These are phyloP conservation scores for Mucor piriformis DNA, from an alignment of 371 early-diverging fungal species.

Conservation along the genomic window DNA sequence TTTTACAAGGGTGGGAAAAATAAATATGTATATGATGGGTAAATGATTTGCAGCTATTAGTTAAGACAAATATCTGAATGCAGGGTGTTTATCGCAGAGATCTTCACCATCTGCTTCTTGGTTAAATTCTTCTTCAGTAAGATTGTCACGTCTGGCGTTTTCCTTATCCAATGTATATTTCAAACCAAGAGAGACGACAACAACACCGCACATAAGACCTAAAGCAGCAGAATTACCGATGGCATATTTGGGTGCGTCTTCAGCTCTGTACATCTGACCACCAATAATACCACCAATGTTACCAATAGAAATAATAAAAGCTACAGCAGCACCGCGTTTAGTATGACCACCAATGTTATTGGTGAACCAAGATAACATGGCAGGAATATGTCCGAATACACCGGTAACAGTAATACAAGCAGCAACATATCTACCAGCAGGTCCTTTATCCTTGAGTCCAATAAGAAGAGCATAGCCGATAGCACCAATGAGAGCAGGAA, in stretches of 20 bases:
- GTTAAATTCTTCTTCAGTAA: slow-evolving; percentile 54
- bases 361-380: slow-evolving; percentile 66
- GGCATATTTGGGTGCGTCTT: slow-evolving; percentile 61
- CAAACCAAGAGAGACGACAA: slow-evolving; percentile 41
- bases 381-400: slow-evolving; percentile 59
- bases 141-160: slow-evolving; percentile 57
- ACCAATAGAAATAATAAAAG: slow-evolving; percentile 64
- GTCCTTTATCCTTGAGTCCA: slow-evolving; percentile 32
- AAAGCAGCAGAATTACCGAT: slow-evolving; percentile 51
- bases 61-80: slow-evolving; percentile 59
- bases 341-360: slow-evolving; percentile 68
- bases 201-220: slow-evolving; percentile 43
- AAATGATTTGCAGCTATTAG: neutral
- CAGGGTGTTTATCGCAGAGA: slow-evolving; percentile 62
- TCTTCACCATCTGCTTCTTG: slow-evolving; percentile 52
- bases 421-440: slow-evolving; percentile 52
- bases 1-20: no score
- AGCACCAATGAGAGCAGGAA: slow-evolving; percentile 61
- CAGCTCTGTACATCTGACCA: slow-evolving; percentile 62
- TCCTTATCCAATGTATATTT: slow-evolving; percentile 49
- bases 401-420: slow-evolving; percentile 58
- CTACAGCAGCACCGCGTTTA: slow-evolving; percentile 65
- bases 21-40: neutral
- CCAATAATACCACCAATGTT: slow-evolving; percentile 66
- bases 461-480: slow-evolving; percentile 69